Evolutionary conservation across 2,329 filamentous ascomycete genomes (phyloP).

Genomic region (Arthrocladium fulminans): DNA sequence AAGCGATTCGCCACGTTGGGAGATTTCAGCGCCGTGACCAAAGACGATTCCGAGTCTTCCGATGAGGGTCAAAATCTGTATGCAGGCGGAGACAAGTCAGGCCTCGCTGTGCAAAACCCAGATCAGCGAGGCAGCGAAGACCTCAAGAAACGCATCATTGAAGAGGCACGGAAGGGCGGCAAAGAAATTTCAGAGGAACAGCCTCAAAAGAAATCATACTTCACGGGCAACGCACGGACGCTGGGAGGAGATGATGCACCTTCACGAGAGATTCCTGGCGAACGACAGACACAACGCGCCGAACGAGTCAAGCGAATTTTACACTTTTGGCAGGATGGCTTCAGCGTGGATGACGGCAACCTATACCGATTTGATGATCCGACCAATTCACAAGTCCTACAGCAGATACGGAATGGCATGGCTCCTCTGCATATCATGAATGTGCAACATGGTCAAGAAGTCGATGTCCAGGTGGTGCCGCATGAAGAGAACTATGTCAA

Average conservation of each 20-base stretch:
- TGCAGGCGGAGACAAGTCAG: slow-evolving; percentile 58
- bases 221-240: slow-evolving; percentile 54
- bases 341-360: slow-evolving; percentile 57
- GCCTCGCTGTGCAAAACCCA: slow-evolving; percentile 58
- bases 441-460: slow-evolving; percentile 53
- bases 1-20: slow-evolving; percentile 43
- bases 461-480: slow-evolving; percentile 56
- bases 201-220: slow-evolving; percentile 34
- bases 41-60: slow-evolving; percentile 44
- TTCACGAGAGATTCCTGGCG: slow-evolving; percentile 48
- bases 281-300: slow-evolving; percentile 34
- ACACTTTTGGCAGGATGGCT: slow-evolving; percentile 58
- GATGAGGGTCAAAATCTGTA: slow-evolving; percentile 50
- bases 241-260: slow-evolving; percentile 56
- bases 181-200: slow-evolving; percentile 16
- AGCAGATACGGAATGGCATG: slow-evolving; percentile 54
- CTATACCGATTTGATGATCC: slow-evolving; percentile 56
- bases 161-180: slow-evolving; percentile 35
- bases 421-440: slow-evolving; percentile 56
- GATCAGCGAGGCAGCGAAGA: slow-evolving; percentile 31
- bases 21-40: slow-evolving; percentile 34
- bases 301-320: slow-evolving; percentile 49
- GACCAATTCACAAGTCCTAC: slow-evolving; percentile 51
- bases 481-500: slow-evolving; percentile 52
- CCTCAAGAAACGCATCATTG: slow-evolving; percentile 42